A percentile compares a stretch with the other conserved stretches of the same genome.
These are phyloP conservation scores for Candida easanensis DNA, from an alignment of 805 yeast genomes.

Conservation along the genomic window DNA sequence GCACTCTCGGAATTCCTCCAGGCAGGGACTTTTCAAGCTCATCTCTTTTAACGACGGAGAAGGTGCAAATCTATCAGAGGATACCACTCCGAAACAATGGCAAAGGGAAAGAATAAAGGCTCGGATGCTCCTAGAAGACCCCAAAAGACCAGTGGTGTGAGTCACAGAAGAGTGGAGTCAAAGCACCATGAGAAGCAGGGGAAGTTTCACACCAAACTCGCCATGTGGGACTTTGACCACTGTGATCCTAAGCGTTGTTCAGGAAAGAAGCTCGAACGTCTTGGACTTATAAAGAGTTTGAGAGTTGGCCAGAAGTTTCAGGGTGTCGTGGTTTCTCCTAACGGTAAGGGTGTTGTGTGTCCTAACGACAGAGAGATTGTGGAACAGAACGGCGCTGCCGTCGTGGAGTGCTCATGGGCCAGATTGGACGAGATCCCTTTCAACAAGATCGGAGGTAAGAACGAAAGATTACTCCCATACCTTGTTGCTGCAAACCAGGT, in stretches of 20 bases:
- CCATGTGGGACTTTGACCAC: constrained; percentile 99
- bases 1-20: too few species aligned
- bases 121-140: constrained; percentile 39
- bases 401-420: constrained; percentile 99
- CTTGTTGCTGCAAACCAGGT: constrained; percentile 96
- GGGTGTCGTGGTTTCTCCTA: constrained; percentile 91
- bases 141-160: constrained; percentile 55
- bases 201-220: constrained; percentile 77
- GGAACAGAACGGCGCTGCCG: constrained; percentile 86
- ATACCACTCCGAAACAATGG: constrained; percentile 24
- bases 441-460: constrained; percentile 82
- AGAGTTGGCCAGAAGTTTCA: constrained; percentile 91
- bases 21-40: too few species aligned
- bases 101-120: constrained; percentile 45
- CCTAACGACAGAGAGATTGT: constrained; percentile 81
- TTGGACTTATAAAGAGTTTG: constrained; percentile 76
- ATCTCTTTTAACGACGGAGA: too few species aligned
- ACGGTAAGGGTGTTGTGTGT: constrained; percentile 85
- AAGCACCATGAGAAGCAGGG: constrained; percentile 26
- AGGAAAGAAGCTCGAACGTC: constrained; percentile 87
- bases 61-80: too few species aligned
- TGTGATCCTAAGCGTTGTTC: constrained; percentile 98
- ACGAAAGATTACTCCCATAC: constrained; percentile 86
- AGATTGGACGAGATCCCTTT: constrained; percentile 96
- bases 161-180: constrained; percentile 40